phyloP scores from a whole-genome alignment of 2,329 filamentous ascomycete genomes.

The Chaetoscypha palmicola region DNA sequence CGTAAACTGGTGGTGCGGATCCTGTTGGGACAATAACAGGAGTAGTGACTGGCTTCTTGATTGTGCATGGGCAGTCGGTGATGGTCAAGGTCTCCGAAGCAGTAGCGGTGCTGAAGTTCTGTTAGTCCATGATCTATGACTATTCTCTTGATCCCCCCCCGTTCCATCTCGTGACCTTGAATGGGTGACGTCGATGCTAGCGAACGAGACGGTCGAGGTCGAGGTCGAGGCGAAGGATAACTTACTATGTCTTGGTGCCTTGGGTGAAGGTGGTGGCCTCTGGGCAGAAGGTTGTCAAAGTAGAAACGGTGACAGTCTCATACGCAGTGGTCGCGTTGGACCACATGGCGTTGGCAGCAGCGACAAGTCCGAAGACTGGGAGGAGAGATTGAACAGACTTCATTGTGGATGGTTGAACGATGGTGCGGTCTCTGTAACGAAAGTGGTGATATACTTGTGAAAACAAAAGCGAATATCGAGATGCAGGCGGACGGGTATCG shows the following conservation, averaged over 20 bases:
- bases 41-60: constrained; percentile 8
- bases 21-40: constrained; percentile 3
- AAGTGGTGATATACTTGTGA: background rate
- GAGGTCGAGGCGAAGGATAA: no score
- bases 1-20: constrained; percentile 2
- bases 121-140: background rate
- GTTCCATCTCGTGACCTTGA: no score
- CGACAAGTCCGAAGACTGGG: constrained; percentile 29
- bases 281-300: constrained; percentile 44
- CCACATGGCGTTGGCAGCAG: constrained; percentile 21
- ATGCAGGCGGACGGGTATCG: constrained; percentile 2
- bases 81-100: constrained; percentile 44
- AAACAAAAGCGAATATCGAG: constrained; percentile 1
- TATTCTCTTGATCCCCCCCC: constrained; percentile 34
- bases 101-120: constrained; percentile 46
- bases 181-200: no score
- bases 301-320: constrained; percentile 32
- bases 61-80: constrained; percentile 35
- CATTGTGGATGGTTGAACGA: constrained; percentile 10
- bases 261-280: constrained; percentile 38
- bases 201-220: no score
- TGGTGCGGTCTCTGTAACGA: constrained; percentile 9
- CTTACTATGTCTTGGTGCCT: constrained; percentile 40
- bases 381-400: constrained; percentile 20
- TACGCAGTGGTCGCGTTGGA: constrained; percentile 32